phyloP scores from a whole-genome alignment of 208 protist genomes.

The Trypanosoma vivax region DNA sequence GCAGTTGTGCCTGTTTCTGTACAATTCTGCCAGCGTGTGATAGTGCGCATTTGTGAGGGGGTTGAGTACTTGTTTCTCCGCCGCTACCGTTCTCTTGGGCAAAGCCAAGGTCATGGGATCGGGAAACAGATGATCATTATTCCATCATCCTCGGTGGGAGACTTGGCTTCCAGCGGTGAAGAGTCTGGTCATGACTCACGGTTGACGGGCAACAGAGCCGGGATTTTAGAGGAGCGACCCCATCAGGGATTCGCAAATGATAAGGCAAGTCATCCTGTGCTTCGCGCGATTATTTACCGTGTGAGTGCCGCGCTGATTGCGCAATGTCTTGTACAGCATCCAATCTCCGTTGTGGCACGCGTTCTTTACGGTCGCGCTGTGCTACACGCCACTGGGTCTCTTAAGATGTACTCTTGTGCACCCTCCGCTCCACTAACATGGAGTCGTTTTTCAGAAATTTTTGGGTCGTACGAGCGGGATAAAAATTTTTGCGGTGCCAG shows the following conservation, averaged over 20 bases:
- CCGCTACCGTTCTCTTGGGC: too few species aligned
- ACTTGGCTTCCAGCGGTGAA: too few species aligned
- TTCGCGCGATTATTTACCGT: constrained; percentile 76
- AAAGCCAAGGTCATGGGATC: too few species aligned
- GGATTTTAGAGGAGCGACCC: constrained; percentile 7
- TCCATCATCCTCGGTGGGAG: too few species aligned
- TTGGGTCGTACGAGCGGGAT: background rate
- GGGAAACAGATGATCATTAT: too few species aligned
- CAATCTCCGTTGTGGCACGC: constrained; percentile 54
- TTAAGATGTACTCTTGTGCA: constrained; percentile 37
- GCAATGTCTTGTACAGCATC: constrained; percentile 67
- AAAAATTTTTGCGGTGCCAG: constrained; percentile 6
- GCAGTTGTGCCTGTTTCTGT: constrained; percentile 45
- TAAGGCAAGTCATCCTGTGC: constrained; percentile 28
- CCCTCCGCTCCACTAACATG: constrained; percentile 2
- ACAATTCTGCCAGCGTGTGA: constrained; percentile 48
- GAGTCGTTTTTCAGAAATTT: background rate
- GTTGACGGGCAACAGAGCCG: background rate
- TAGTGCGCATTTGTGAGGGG: constrained; percentile 57
- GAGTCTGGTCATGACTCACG: background rate
- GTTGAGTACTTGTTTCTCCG: constrained; percentile 71
- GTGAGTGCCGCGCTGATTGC: constrained; percentile 46
- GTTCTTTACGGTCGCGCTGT: constrained; percentile 62
- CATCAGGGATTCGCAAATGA: constrained; percentile 18
- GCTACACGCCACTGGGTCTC: constrained; percentile 55